A percentile compares a stretch with the other conserved stretches of the same genome.
Evolutionary conservation across 2,329 filamentous ascomycete genomes (phyloP).

Genomic region (Ceratocystis albifundus): DNA sequence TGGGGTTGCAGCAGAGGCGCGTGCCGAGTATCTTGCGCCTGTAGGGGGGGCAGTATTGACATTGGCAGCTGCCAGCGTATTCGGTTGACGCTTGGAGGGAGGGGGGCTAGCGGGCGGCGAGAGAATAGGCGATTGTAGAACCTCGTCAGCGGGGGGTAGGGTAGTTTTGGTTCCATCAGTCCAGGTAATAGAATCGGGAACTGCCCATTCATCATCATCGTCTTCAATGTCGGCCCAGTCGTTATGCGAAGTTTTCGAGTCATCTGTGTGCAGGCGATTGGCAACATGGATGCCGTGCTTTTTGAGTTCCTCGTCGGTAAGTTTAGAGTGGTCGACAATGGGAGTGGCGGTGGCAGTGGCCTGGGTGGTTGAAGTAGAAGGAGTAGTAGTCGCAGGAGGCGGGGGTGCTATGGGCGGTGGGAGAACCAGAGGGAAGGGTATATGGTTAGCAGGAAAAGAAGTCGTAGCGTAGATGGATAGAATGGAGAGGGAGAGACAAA

Average conservation of each 20-base stretch:
- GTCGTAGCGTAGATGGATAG: not conserved
- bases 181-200: conserved; percentile 72
- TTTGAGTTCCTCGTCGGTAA: conserved; percentile 77
- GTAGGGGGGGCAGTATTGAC: conserved; percentile 24
- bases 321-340: conserved; percentile 62
- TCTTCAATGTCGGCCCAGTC: conserved; percentile 89
- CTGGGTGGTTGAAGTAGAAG: conserved; percentile 33
- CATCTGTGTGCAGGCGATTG: conserved; percentile 63
- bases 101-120: conserved; percentile 4
- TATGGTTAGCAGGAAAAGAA: not conserved
- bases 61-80: conserved; percentile 32
- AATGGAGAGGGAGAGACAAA: conserved; percentile 36
- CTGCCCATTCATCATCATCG: conserved; percentile 73
- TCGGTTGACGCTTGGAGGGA: conserved; percentile 27
- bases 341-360: conserved; percentile 32
- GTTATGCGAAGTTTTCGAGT: conserved; percentile 54
- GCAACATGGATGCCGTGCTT: conserved; percentile 81
- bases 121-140: conserved; percentile 24
- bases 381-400: conserved; percentile 25
- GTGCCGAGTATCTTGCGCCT: not conserved
- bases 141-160: conserved; percentile 47
- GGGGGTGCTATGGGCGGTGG: not conserved
- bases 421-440: not conserved
- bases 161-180: conserved; percentile 77
- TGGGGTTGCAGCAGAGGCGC: not conserved